A percentile compares a stretch with the other conserved stretches of the same genome.
These are phyloP conservation scores for Excoecaria agallocha DNA, from an alignment of 345 rosid species.

Conservation along the genomic window DNA sequence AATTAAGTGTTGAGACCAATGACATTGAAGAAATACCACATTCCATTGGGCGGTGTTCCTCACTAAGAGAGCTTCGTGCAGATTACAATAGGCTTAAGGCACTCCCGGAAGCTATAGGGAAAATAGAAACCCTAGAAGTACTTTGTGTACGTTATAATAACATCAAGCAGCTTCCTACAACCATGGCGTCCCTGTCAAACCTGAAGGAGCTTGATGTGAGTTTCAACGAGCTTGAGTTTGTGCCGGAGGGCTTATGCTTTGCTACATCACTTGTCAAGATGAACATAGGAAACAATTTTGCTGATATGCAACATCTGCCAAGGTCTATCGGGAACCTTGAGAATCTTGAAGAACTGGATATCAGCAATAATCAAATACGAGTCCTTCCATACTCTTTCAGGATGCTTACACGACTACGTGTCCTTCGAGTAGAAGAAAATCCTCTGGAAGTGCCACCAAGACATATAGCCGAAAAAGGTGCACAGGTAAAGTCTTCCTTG, in stretches of 20 bases:
- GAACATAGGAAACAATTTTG: conserved; percentile 90
- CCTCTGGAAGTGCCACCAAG: conserved; percentile 92
- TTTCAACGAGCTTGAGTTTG: conserved; percentile 93
- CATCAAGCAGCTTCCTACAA: conserved; percentile 82
- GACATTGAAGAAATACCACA: conserved; percentile 86
- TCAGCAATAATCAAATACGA: conserved; percentile 94
- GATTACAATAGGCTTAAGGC: conserved; percentile 95
- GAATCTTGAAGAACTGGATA: conserved; percentile 87
- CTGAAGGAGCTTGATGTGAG: conserved; percentile 88
- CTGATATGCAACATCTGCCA: conserved; percentile 73
- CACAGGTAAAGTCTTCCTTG: conserved; percentile 57
- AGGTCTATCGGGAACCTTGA: conserved; percentile 93
- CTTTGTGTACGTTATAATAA: conserved; percentile 80
- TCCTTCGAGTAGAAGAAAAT: conserved; percentile 66
- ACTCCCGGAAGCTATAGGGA: conserved; percentile 97
- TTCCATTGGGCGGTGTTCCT: conserved; percentile 65
- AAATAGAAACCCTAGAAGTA: conserved; percentile 70
- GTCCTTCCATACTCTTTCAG: conserved; percentile 82
- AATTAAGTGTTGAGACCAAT: conserved; percentile 73
- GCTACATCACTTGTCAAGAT: conserved; percentile 82
- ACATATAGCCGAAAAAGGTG: conserved; percentile 70
- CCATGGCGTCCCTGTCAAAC: conserved; percentile 73
- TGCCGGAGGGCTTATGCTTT: conserved; percentile 93
- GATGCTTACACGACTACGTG: conserved; percentile 61
- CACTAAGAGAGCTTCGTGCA: conserved; percentile 66